Percentiles rank a stretch among this genome's conserved stretches.
Evolutionary conservation across 345 rosid species (phyloP).

Genomic region (Citrus unshiu): DNA sequence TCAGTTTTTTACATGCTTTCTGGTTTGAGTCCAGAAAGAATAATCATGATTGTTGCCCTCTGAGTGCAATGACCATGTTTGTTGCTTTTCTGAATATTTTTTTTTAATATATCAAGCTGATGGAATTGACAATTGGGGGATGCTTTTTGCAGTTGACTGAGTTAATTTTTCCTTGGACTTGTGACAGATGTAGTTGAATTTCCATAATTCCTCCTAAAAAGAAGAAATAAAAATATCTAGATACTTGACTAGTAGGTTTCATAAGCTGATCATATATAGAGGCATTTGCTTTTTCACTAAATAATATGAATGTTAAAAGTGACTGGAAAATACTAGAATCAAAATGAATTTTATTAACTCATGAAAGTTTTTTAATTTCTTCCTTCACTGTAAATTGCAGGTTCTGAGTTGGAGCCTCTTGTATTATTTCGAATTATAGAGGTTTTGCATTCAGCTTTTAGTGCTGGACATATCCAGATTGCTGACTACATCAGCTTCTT

Average conservation of each 20-base stretch:
- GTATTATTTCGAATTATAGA: slow-evolving; percentile 55
- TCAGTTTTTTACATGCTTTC: not conserved
- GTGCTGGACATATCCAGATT: slow-evolving; percentile 61
- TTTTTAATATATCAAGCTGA: not conserved
- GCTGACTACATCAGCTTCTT: slow-evolving; percentile 68
- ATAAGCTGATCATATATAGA: not conserved
- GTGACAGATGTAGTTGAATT: not conserved
- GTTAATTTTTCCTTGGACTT: not conserved
- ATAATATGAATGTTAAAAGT: not conserved
- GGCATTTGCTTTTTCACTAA: not conserved
- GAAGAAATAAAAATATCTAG: not conserved
- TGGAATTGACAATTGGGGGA: not conserved
- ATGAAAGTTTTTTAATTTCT: not conserved
- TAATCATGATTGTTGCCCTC: not conserved
- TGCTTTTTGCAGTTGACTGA: not conserved
- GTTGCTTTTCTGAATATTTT: not conserved
- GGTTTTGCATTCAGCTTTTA: slow-evolving; percentile 55
- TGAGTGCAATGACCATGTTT: not conserved
- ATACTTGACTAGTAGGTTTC: not conserved
- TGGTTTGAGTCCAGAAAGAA: slow-evolving; percentile 2
- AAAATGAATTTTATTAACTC: not conserved
- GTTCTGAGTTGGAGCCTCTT: slow-evolving; percentile 52
- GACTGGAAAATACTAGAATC: slow-evolving; percentile 2
- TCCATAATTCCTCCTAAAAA: not conserved
- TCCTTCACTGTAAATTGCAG: slow-evolving; percentile 35